These are phyloP conservation scores for Prunus campanulata DNA, from an alignment of 306 rosid species.

Conservation along the genomic window DNA sequence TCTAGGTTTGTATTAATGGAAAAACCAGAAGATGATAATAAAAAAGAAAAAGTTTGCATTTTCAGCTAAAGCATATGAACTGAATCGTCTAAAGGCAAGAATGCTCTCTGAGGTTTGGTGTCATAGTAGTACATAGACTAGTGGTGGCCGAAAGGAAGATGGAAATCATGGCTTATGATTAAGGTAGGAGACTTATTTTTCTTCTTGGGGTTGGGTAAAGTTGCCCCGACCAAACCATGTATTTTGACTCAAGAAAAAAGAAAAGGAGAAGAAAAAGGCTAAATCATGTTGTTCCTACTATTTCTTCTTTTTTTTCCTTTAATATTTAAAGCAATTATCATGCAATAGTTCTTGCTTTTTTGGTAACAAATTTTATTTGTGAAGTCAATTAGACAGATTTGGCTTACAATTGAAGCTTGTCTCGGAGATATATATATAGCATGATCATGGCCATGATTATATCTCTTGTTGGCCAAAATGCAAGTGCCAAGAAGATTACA, in stretches of 20 bases:
- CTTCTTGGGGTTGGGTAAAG: slow-evolving; percentile 36
- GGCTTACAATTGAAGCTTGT: background rate
- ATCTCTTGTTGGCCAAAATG: background rate
- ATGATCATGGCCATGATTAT: background rate
- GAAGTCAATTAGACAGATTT: background rate
- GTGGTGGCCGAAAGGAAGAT: slow-evolving; percentile 54
- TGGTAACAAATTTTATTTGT: background rate
- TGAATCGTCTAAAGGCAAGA: slow-evolving; percentile 10
- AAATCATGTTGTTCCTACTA: background rate
- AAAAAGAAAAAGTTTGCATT: background rate
- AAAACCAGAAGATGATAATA: background rate
- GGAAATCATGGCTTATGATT: slow-evolving; percentile 35
- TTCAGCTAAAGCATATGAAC: slow-evolving; percentile 8
- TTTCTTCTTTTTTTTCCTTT: background rate
- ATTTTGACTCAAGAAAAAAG: slow-evolving; percentile 3
- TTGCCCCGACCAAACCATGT: background rate
- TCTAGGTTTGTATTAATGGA: slow-evolving; percentile 44
- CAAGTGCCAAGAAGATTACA: background rate
- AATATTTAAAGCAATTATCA: background rate
- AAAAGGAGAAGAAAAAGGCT: background rate
- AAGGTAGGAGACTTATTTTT: slow-evolving; percentile 28
- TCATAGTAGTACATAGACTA: slow-evolving; percentile 24
- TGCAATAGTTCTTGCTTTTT: background rate
- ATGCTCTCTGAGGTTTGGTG: background rate
- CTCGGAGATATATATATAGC: background rate